Evolutionary conservation across 1,139 yeast species (phyloP).

Genomic region (Neolecta irregularis): DNA sequence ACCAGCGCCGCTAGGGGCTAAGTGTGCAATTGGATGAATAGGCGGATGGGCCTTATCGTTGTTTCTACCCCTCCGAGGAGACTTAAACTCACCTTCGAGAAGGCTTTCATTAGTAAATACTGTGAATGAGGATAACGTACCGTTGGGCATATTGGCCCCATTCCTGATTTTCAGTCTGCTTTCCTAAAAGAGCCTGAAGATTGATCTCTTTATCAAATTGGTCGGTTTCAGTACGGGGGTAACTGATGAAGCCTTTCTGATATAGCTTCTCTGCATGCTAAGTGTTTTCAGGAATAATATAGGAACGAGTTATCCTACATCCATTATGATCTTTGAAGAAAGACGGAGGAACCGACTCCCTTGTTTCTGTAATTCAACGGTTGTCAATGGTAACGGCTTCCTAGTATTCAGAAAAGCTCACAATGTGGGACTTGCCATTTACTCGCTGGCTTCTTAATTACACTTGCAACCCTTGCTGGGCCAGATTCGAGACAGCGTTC

Average conservation of each 20-base stretch:
- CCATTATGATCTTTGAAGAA: constrained; percentile 70
- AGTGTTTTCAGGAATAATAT: constrained; percentile 2
- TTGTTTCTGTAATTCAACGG: constrained; percentile 84
- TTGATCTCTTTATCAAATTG: constrained; percentile 65
- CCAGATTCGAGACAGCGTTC: constrained; percentile 43
- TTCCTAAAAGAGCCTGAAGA: constrained; percentile 39
- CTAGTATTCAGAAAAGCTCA: constrained; percentile 3
- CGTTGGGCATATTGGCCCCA: constrained; percentile 38
- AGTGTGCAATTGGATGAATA: constrained; percentile 61
- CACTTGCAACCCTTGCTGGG: constrained; percentile 36
- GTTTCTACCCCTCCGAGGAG: constrained; percentile 65
- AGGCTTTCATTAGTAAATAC: constrained; percentile 17
- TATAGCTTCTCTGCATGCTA: constrained; percentile 62
- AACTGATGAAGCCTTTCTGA: constrained; percentile 72
- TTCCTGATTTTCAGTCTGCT: constrained; percentile 35
- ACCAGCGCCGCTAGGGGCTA: constrained; percentile 25
- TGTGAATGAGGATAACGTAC: constrained; percentile 13
- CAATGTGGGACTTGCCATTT: constrained; percentile 30
- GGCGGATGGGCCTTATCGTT: constrained; percentile 98
- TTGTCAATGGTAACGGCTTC: constrained; percentile 81
- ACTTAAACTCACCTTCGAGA: constrained; percentile 28
- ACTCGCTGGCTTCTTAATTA: constrained; percentile 48
- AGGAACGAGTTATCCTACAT: constrained; percentile 24
- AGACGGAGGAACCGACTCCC: constrained; percentile 61
- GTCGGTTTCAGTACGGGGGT: constrained; percentile 97